Evolutionary conservation across 257 asterid species (phyloP), one percentile per base, ranked within the genome.

Genomic region (Fraxinus quadrangulata): DNA sequence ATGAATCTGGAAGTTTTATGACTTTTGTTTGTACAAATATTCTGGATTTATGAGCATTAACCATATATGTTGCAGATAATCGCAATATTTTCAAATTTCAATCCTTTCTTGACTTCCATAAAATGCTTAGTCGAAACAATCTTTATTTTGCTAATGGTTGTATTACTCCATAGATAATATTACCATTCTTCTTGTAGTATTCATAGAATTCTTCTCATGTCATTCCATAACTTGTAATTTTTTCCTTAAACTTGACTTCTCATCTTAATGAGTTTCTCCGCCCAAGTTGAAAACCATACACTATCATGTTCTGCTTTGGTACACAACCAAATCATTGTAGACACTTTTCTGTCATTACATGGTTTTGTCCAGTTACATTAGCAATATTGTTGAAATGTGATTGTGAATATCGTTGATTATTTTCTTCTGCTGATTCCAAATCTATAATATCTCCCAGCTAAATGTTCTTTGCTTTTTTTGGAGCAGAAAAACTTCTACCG

Each of bases 401-500:
- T 26, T 56, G 42, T 12, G 31, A 9, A 26, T 12, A 74, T 40
- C 21, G 5, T 8, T 70, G 31, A 33, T 36, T 33, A 71, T 30
- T 65, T 26, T 37, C 39, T 76, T 42, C 16, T 24, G n/a, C 67
- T 56, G 34, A 40, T 74, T 56, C 11, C 34, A 6, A 26, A 54
- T 17, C 19, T 59, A 21, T 28, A 31, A 17, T 54, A 34, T 24
- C 11, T 75, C 19, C 42, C 23, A 23, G 1, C 33, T 34, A n/a
- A 71, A n/a, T 28, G 51, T 17, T 40, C 51, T 56, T 40, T 12
- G 13, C 61, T 75, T 49, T 42, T 39, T 67, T 79, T 54, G 54
- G 31, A 19, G 82, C 91, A 91, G 97, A 83, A 87, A 65, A n/a
- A 70, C 84, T 83, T 69, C 86, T 2, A 83, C 93, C 3, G 88